Evolutionary conservation across 202 grass and related monocot genomes (phyloP).

Genomic region (Musa balbisiana): DNA sequence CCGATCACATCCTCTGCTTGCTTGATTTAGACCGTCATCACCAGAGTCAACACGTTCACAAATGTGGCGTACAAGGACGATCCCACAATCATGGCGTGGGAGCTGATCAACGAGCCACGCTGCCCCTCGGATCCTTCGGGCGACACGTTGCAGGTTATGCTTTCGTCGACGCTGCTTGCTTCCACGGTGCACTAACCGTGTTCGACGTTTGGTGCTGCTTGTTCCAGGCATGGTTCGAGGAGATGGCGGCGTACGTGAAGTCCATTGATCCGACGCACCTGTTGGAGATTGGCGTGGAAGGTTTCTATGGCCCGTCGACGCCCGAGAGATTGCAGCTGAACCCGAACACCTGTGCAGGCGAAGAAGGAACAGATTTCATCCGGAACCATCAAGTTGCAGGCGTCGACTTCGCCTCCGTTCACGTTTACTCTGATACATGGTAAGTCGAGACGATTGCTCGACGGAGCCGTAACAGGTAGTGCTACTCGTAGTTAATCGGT

Average conservation of each 20-base stretch:
- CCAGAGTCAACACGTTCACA: slow-evolving; percentile 59
- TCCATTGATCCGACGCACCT: slow-evolving; percentile 59
- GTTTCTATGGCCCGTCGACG: slow-evolving; percentile 74
- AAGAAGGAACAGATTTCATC: slow-evolving; percentile 74
- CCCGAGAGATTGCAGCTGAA: slow-evolving; percentile 48
- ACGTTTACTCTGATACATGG: slow-evolving; percentile 84
- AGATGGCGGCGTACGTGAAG: slow-evolving; percentile 70
- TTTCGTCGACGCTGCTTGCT: not conserved
- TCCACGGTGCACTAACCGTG: too few species aligned
- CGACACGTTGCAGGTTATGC: slow-evolving; percentile 47
- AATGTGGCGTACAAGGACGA: slow-evolving; percentile 65
- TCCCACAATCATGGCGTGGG: slow-evolving; percentile 73
- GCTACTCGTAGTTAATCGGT: not conserved
- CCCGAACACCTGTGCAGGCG: slow-evolving; percentile 40
- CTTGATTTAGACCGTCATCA: slow-evolving; percentile 48
- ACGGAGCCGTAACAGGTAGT: not conserved
- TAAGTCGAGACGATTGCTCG: slow-evolving; percentile 13
- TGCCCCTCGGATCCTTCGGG: slow-evolving; percentile 73
- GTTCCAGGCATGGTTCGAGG: slow-evolving; percentile 74
- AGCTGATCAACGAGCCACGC: slow-evolving; percentile 74
- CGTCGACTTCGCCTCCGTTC: slow-evolving; percentile 74
- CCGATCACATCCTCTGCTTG: not conserved
- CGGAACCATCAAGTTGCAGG: slow-evolving; percentile 49
- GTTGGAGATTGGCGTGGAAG: slow-evolving; percentile 56
- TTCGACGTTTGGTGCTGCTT: not conserved